Conservation (phyloP, 208 protist genomes). For the Leishmania martiniquensis region DNA sequence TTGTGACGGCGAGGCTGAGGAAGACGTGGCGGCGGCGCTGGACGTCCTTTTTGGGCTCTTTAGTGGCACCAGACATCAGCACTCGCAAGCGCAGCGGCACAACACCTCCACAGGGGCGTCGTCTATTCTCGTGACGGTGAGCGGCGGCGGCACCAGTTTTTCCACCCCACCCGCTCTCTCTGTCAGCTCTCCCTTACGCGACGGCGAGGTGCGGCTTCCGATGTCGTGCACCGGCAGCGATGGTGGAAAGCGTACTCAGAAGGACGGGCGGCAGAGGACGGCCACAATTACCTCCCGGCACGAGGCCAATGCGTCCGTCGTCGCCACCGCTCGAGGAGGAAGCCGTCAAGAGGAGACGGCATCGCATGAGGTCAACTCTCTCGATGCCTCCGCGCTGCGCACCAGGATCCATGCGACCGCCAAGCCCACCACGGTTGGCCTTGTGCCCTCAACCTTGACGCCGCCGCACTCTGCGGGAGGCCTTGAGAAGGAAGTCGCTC, state of each 20-base stretch:
- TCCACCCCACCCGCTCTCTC: neutral
- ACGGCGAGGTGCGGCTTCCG: neutral
- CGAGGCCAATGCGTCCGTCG: neutral
- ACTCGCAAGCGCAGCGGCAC: neutral
- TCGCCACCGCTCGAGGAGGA: neutral
- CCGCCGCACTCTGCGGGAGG: neutral
- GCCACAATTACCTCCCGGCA: neutral
- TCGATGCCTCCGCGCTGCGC: neutral
- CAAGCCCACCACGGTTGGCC: too few species aligned
- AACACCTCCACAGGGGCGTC: neutral
- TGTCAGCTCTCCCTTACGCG: neutral
- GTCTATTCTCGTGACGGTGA: constrained; percentile 12
- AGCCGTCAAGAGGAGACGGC: neutral
- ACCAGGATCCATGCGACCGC: neutral
- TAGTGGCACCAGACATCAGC: neutral
- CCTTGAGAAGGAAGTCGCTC: neutral
- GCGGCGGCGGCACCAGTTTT: neutral
- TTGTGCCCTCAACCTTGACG: neutral
- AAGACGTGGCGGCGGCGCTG: constrained; percentile 8
- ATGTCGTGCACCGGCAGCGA: neutral
- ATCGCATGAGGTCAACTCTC: neutral
- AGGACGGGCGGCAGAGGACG: neutral
- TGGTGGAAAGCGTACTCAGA: neutral
- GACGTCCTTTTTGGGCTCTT: constrained; percentile 12
- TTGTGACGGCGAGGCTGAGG: neutral